Evolutionary conservation across 2,329 filamentous ascomycete species (phyloP).

Genomic region (Diaporthe nobilis): DNA sequence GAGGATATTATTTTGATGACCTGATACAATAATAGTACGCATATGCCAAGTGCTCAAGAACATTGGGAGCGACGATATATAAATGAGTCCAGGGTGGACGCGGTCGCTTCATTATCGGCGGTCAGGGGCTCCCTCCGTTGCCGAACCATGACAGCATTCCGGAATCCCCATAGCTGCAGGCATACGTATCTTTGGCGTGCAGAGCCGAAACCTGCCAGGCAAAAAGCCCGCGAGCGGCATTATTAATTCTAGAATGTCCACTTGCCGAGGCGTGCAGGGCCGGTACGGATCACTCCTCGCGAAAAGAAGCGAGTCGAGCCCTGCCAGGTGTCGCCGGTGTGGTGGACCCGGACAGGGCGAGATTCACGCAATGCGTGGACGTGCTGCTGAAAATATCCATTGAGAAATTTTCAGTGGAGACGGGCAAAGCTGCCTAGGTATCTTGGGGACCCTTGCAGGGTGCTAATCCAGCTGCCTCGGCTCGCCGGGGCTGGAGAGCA

Average conservation of each 20-base stretch:
- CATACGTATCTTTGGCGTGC: constrained; percentile 2
- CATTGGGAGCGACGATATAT: constrained; percentile 32
- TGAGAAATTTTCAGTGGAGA: constrained; percentile 33
- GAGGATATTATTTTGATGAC: not conserved
- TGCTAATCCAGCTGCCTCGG: constrained; percentile 27
- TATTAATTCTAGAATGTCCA: constrained; percentile 21
- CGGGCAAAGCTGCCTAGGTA: constrained; percentile 15
- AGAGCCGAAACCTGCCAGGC: not conserved
- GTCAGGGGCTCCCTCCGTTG: constrained; percentile 4
- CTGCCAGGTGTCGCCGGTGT: not conserved
- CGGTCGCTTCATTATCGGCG: constrained; percentile 17
- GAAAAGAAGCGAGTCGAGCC: constrained; percentile 12
- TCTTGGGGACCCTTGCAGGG: not conserved
- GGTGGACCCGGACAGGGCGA: constrained; percentile 35
- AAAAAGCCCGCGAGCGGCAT: not conserved
- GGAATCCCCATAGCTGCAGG: constrained; percentile 1
- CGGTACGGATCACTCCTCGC: not conserved
- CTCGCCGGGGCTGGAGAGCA: constrained; percentile 28
- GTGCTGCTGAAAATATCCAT: constrained; percentile 30
- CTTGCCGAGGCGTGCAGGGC: constrained; percentile 40
- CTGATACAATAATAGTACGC: constrained; percentile 18
- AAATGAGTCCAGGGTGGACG: constrained; percentile 19
- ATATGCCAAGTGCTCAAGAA: constrained; percentile 13
- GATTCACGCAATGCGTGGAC: not conserved
- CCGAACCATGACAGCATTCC: constrained; percentile 13